A percentile compares a stretch with the other conserved stretches of the same genome.
These are phyloP conservation scores for Ceratocystiopsis sp. DNA, from an alignment of 2,329 filamentous ascomycete species.

Conservation along the genomic window DNA sequence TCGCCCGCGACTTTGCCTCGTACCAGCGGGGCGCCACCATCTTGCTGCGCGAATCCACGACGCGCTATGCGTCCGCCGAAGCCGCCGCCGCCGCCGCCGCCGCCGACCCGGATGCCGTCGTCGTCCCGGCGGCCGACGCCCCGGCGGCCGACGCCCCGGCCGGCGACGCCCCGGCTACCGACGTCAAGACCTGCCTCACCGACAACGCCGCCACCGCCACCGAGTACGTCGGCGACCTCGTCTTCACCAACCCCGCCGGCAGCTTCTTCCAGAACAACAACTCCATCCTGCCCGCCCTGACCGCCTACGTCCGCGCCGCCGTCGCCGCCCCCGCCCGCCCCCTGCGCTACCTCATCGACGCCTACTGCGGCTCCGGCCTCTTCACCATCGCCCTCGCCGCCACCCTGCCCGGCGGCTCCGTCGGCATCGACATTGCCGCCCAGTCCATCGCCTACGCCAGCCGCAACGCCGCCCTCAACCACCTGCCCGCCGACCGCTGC, in stretches of 20 bases:
- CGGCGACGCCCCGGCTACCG: conserved; percentile 21
- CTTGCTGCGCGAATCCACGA: conserved; percentile 71
- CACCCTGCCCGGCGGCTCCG: conserved; percentile 62
- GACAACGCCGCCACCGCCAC: conserved; percentile 67
- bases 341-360: conserved; percentile 81
- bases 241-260: conserved; percentile 81
- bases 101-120: conserved; percentile 3
- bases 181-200: conserved; percentile 79
- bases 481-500: conserved; percentile 48
- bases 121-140: conserved; percentile 18
- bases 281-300: conserved; percentile 79
- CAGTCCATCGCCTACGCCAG: conserved; percentile 65
- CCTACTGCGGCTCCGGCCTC: conserved; percentile 91
- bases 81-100: neutral
- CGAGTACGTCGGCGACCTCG: conserved; percentile 73
- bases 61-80: conserved; percentile 27
- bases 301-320: conserved; percentile 66
- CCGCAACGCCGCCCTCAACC: conserved; percentile 63
- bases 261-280: conserved; percentile 99
- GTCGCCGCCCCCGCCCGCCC: conserved; percentile 36
- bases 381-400: conserved; percentile 88
- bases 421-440: conserved; percentile 79
- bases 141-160: conserved; percentile 17
- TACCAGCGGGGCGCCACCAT: conserved; percentile 78
- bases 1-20: conserved; percentile 49